Conservation (phyloP, 208 protist genomes). For the Acanthamoeba healyi region DNA sequence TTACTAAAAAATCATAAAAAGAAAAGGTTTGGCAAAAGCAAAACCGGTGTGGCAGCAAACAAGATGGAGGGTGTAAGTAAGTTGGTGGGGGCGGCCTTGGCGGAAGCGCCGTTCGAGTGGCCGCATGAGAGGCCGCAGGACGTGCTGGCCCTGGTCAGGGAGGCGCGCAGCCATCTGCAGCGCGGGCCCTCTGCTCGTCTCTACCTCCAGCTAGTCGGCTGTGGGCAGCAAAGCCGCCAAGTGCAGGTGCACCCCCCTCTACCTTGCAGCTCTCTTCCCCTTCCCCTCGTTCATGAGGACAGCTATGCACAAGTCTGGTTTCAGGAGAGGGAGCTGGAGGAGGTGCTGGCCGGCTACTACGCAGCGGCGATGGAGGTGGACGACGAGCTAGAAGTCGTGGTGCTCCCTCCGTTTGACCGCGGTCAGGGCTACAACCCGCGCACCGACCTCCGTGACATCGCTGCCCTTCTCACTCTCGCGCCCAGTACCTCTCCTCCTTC, state of each 20-base stretch:
- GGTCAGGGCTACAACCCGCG: slow-evolving; percentile 13
- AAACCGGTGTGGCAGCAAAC: too few species aligned
- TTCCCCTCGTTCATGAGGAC: too few species aligned
- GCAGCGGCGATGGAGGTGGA: slow-evolving; percentile 13
- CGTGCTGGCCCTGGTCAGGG: background rate
- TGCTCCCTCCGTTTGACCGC: background rate
- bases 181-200: background rate
- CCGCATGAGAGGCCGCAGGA: background rate
- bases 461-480: background rate
- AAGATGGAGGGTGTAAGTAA: background rate
- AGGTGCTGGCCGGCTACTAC: slow-evolving; percentile 35
- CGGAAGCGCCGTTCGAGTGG: background rate
- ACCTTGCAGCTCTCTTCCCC: too few species aligned
- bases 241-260: background rate
- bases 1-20: background rate
- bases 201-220: background rate
- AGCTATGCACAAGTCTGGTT: too few species aligned
- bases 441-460: slow-evolving; percentile 35
- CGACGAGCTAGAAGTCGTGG: slow-evolving; percentile 17
- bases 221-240: background rate
- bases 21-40: too few species aligned
- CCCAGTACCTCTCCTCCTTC: background rate
- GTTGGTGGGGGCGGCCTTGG: background rate
- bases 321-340: slow-evolving; percentile 10
- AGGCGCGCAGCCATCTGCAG: background rate